Base-by-base conservation (phyloP, 139 green algal species). In the Klebsormidium nitens region DNA sequence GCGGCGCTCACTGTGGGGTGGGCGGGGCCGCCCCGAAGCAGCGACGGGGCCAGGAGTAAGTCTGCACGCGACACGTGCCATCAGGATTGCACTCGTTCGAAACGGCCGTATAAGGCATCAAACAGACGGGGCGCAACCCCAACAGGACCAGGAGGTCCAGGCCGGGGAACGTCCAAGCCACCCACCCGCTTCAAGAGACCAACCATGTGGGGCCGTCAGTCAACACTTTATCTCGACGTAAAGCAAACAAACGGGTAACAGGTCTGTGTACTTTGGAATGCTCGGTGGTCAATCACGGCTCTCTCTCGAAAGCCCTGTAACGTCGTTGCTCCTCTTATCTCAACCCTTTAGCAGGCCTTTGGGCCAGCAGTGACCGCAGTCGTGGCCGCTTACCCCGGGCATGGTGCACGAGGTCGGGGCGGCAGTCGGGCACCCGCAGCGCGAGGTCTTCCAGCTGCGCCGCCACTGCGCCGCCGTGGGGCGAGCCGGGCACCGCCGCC, bases 371-470 rank as follows among this genome's bases (percentile, higher is more conserved):
- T 1, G 61, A 72, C 71, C 17, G 65, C 19, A 34, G 69, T 39
- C n/a, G 69, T 28, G 14, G 48, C 36, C 38, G 31, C 35, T n/a
- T n/a, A 19, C 69, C 39, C 32, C 28, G 58, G 3, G 64, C 60
- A 35, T 55, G 59, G 11, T 63, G 44, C 29, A 84, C 66, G 3
- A 68, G 68, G 36, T 36, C 56, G 38, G 63, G 44, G 34, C 75
- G 52, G 50, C 78, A 61, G 11, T 55, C 67, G n/a, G 64, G 39
- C 14, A 77, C 40, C 34, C 69, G 50, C 39, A 72, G 29, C n/a
- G 63, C 59, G 19, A 85, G 32, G 48, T 82, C 79, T n/a, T 80
- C 34, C 62, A 82, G 62, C 42, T 85, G 79, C 23, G 57, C 40
- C 40, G 58, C 79, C 5, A 83, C 71, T n/a, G 72, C 55, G 17